Base-by-base conservation (phyloP, 192 early-diverging fungal genomes). In the Umbelopsis ramanniana region DNA sequence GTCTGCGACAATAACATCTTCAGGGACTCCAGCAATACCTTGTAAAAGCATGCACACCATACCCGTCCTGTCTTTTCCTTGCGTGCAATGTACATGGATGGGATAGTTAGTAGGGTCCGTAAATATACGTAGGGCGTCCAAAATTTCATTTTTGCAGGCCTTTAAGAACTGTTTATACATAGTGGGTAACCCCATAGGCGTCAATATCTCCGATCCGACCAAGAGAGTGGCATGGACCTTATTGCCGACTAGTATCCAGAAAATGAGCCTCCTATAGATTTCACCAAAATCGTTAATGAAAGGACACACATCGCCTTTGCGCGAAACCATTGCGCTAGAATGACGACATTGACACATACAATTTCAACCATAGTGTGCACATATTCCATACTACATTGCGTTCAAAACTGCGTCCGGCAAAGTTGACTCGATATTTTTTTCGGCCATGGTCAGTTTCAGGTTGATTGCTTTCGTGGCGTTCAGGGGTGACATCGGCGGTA, bases 51-150 rank as follows among this genome's bases (percentile, higher is more conserved):
- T 84, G 53, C 83, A 80, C 48, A 89, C 73, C 72, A 91, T 81
- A 46, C 88, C 89, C 6, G 89, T 91, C 68, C 89, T 81, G 70
- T 91, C 89, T 71, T 91, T 91, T 57, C 89, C 89, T 48, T 88
- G 85, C 57, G 86, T 82, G 78, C 89, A 91, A 66, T 91, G 89
- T n/a, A 91, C 83, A 46, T 87, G 76, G 11, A 91, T 82, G 10
- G 89, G 89, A 60, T 84, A 87, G 35, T 84, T 82, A 37, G 72
- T 53, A n/a, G 78, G 76, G 63, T 86, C 83, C 11, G 83, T 77
- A 76, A 88, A 86, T 10, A 86, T 73, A 22, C 79, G 77, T 74
- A 90, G 43, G 8, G 82, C 83, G 12, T 81, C 72, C 4, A 40
- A 19, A 67, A 87, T 84, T 74, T 86, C 83, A 4, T 82, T 72